A percentile compares a stretch with the other conserved stretches of the same genome.
Conservation (phyloP, 331 rosid genomes). For the Quercus phellos region DNA sequence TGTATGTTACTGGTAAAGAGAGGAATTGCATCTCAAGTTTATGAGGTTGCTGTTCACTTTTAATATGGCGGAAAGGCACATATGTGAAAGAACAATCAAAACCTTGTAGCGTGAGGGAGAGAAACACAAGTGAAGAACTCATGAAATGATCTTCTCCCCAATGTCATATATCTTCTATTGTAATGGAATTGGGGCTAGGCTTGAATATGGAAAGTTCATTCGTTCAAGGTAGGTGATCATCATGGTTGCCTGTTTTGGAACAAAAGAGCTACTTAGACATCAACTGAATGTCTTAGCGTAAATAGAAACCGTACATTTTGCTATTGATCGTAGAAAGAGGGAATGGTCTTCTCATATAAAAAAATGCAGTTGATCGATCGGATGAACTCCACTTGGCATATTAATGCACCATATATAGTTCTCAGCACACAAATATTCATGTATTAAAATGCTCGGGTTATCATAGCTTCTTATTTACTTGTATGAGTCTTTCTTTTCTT, state of each 20-base stretch:
- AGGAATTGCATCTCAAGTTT: not conserved
- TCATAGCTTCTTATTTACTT: not conserved
- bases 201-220: not conserved
- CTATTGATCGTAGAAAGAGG: not conserved
- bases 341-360: not conserved
- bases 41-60: not conserved
- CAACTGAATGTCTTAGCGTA: not conserved
- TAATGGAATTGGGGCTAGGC: not conserved
- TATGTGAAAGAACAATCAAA: not conserved
- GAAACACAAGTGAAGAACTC: not conserved
- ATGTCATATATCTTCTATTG: no score
- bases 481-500: not conserved
- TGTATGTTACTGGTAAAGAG: not conserved
- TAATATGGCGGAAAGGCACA: not conserved
- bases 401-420: not conserved
- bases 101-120: not conserved
- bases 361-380: not conserved
- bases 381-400: not conserved
- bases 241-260: not conserved
- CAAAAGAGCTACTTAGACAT: not conserved
- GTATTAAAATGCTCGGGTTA: not conserved
- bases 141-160: not conserved
- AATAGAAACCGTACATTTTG: not conserved
- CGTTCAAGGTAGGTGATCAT: not conserved
- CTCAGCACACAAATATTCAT: not conserved